A percentile compares a stretch with the other conserved stretches of the same genome.
Evolutionary conservation across 1,139 yeast species (phyloP).

Genomic region (Diutina catenulata): DNA sequence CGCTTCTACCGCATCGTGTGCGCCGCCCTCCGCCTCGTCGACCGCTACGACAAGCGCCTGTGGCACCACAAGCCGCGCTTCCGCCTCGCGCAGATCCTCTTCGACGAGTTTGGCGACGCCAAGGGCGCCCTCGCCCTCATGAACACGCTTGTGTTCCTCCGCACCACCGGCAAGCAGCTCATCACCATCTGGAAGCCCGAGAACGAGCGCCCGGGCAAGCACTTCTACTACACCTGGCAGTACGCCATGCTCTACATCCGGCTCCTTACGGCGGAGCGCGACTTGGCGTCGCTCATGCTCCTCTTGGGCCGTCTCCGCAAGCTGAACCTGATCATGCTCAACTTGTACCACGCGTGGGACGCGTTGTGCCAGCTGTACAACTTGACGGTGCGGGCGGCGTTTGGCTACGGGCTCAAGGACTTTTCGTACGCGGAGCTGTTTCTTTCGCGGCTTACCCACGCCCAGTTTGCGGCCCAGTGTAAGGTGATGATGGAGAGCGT

Average conservation of each 20-base stretch:
- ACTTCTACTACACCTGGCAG: slow-evolving; percentile 64
- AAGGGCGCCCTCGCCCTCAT: slow-evolving; percentile 53
- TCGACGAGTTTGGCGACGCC: slow-evolving; percentile 40
- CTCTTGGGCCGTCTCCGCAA: slow-evolving; percentile 64
- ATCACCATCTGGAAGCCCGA: slow-evolving; percentile 93
- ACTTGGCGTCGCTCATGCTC: slow-evolving; percentile 45
- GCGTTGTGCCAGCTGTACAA: slow-evolving; percentile 37
- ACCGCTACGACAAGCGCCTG: slow-evolving; percentile 59
- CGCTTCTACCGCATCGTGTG: slow-evolving; percentile 12
- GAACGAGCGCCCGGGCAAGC: slow-evolving; percentile 84
- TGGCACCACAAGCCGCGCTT: slow-evolving; percentile 89
- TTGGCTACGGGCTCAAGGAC: slow-evolving; percentile 27
- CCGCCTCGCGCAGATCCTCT: slow-evolving; percentile 54
- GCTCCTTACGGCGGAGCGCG: slow-evolving; percentile 40
- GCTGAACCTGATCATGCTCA: slow-evolving; percentile 63
- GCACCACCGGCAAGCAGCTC: slow-evolving; percentile 58
- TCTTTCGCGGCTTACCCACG: slow-evolving; percentile 34
- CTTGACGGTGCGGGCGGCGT: slow-evolving; percentile 32
- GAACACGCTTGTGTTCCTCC: slow-evolving; percentile 50
- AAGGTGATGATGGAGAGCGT: slow-evolving; percentile 19
- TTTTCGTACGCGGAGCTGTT: slow-evolving; percentile 34
- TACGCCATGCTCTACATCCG: slow-evolving; percentile 57
- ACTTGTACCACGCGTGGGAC: slow-evolving; percentile 58
- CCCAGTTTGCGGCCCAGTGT: slow-evolving; percentile 32
- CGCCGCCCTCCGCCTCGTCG: slow-evolving; percentile 23